These are phyloP conservation scores for Mycosphaerella sp. DNA, from an alignment of 2,329 filamentous ascomycete species.

Conservation along the genomic window DNA sequence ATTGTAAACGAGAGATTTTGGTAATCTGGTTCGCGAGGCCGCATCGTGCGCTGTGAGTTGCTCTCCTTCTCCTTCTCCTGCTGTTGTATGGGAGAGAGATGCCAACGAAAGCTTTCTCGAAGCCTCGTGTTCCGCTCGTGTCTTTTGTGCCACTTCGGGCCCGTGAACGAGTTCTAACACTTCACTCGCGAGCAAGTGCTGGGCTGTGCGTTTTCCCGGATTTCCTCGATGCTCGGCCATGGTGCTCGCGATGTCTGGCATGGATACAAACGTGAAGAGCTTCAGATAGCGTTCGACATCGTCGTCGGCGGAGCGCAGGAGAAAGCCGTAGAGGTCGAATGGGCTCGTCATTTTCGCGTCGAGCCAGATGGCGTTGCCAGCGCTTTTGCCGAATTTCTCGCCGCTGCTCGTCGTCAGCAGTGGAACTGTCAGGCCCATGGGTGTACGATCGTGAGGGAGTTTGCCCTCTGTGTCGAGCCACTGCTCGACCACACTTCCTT, in stretches of 20 bases:
- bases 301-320: conserved; percentile 72
- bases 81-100: conserved; percentile 10
- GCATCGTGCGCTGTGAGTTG: conserved; percentile 1
- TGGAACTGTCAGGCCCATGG: conserved; percentile 84
- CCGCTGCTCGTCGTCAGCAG: conserved; percentile 79
- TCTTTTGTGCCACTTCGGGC: conserved; percentile 53
- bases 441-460: conserved; percentile 41
- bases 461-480: conserved; percentile 32
- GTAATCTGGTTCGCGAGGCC: conserved; percentile 28
- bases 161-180: conserved; percentile 77
- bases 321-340: conserved; percentile 87
- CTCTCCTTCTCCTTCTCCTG: not conserved
- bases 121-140: conserved; percentile 52
- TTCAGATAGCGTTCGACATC: conserved; percentile 78
- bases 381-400: conserved; percentile 89
- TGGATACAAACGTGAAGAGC: conserved; percentile 81
- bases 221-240: conserved; percentile 63
- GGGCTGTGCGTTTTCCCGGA: conserved; percentile 66
- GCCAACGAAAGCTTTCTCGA: conserved; percentile 32
- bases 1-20: conserved; percentile 25
- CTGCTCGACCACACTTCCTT: conserved; percentile 3
- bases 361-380: conserved; percentile 91
- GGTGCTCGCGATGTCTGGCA: conserved; percentile 57
- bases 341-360: conserved; percentile 70
- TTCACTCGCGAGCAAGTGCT: conserved; percentile 76